Base-by-base conservation (phyloP, 768 basidiomycete genomes). In the Boletus pseudopeckii region DNA sequence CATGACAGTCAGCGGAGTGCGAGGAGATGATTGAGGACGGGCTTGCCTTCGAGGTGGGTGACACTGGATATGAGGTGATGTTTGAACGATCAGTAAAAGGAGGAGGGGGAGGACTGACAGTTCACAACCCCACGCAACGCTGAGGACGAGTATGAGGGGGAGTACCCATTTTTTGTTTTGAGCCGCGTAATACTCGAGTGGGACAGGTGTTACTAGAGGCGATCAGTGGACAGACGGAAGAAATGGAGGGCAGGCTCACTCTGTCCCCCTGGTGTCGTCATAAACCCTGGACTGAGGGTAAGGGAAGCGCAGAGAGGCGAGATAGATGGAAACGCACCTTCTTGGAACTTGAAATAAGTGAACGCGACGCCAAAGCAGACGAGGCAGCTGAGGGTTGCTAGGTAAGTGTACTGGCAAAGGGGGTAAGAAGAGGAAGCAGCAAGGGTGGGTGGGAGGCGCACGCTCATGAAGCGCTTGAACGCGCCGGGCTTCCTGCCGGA, bases 391-490 rank as follows among this genome's bases (percentile, higher is more conserved):
- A 91, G 76, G 1, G 85, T 81, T 11, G 74, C 78, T n/a, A 90
- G 71, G 66, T 90, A 91, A n/a, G 87, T 86, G 72, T 91, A 91
- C 71, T 89, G 79, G 46, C 14, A n/a, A 18, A 48, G 52, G 45
- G 49, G 59, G 47, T 63, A 62, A 64, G 57, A 48, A 48, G 58
- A 22, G 34, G 7, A 11, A 32, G 50, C 28, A 18, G 43, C 20
- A 30, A 3, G 14, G 28, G 47, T 7, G 43, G 20, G 48, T 26
- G 40, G 32, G 4, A 26, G n/a, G 76, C 83, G 64, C 64, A 90
- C 88, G n/a, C 88, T 92, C 90, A 92, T 92, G 64, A 92, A 78
- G 47, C 91, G 79, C 72, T 88, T 91, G 80, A 92, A 92, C 13
- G 90, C 83, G 52, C 90, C 90, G 52, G 86, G 87, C 66, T 88